Evolutionary conservation across 768 basidiomycete genomes (phyloP), one percentile per base, ranked within the genome.

Genomic region (Tremella fuciformis): DNA sequence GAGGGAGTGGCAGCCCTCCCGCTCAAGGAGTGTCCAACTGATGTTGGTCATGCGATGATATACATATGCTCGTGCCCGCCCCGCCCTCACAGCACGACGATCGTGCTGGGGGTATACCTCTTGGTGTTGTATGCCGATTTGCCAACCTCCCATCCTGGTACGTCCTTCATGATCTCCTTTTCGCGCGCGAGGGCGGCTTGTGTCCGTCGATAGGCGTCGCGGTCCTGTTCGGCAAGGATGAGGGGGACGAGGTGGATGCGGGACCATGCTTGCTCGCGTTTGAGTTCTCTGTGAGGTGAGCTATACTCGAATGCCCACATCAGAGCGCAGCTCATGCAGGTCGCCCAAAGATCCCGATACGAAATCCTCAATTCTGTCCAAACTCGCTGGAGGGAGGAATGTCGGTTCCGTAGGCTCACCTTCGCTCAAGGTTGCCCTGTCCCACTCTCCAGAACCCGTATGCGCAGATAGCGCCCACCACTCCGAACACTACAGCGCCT

Each of bases 361-460:
- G n/a, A n/a, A n/a, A n/a, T n/a, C n/a, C n/a, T n/a, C n/a, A n/a
- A n/a, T n/a, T n/a, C n/a, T n/a, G n/a, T n/a, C n/a, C n/a, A n/a
- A n/a, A n/a, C n/a, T n/a, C n/a, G n/a, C n/a, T n/a, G n/a, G n/a
- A 34, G 29, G 11, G 29, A 6, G 29, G 29, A 34, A 34, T 34
- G 29, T 34, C 11, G 29, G 29, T 34, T 34, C 44, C 63, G 56
- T 39, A 48, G 47, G 84, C 87, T 74, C 78, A 93, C 94, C 89
- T 85, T 83, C 86, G 86, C 81, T 97, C 94, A 38, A 91, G 76
- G 78, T 93, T 94, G 57, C 90, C 93, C 82, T 83, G 82, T 75
- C 91, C 92, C 61, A 96, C 80, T 59, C 87, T 84, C 80, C 90
- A 97, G 80, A 96, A 92, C 15, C 94, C 94, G 78, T 85, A 92